Base-by-base conservation (phyloP, 352 stramenopile species). In the Phytophthora pinifolia region DNA sequence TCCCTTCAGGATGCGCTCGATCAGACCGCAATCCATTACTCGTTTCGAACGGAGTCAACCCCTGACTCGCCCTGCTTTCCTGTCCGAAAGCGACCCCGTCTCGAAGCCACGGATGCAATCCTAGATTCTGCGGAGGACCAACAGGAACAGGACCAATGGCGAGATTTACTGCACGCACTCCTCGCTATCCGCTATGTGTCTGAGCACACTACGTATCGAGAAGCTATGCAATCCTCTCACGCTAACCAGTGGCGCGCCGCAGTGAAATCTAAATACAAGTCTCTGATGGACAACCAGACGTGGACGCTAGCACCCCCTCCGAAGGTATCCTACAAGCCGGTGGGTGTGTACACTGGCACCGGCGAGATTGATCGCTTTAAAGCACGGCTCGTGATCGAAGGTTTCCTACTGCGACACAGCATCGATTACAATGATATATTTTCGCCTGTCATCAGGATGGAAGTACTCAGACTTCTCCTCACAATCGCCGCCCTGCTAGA, bases 181-280 rank as follows among this genome's bases (percentile, higher is more conserved):
- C 27, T 46, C 25, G 30, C 48, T 42, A 56, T 47, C 13, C 37
- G 25, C 22, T 47, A 56, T 56, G 48, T 47, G 9, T 14, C 48
- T 1, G 48, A 48, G 4, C 27, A 36, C 27, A 48, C 35, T 13
- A 47, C 37, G 12, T 47, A 56, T 46, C 35, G 29, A 35, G 45
- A 10, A 10, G 31, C 32, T 5, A 53, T 53, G 33, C 5, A 39
- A 4, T 53, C 46, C 4, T 7, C 31, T 34, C 46, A 53, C 9
- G 46, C 46, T 43, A 32, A 43, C 25, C 46, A 17, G 45, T 34
- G 46, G 30, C 12, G 17, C 20, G 9, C 29, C 9, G 29, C 48
- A 33, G 36, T 15, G 0, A 44, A 56, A n/a, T n/a, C 48, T 8
- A 22, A 56, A 30, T 56, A 56, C 17, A 41, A 46, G 10, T 42